Conservation (phyloP, 306 rosid species). For the Begonia peltatifolia region DNA sequence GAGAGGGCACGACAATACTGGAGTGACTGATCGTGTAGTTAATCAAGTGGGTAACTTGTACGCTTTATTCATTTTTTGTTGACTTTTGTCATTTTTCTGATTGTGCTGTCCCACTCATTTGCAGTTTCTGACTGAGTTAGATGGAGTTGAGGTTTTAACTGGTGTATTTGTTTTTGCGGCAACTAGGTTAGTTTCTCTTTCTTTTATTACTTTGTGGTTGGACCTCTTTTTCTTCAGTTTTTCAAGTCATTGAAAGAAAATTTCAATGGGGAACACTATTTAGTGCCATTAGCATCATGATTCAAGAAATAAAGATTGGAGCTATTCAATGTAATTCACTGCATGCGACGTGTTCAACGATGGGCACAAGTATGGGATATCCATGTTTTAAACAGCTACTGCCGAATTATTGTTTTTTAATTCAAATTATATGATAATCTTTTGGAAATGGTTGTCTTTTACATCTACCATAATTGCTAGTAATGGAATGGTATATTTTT, state of each 20-base stretch:
- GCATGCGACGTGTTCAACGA: neutral
- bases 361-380: too few species aligned
- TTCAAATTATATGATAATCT: too few species aligned
- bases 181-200: slow-evolving; percentile 63
- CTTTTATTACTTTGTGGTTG: neutral
- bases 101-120: slow-evolving; percentile 18
- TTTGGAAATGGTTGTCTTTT: too few species aligned
- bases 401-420: too few species aligned
- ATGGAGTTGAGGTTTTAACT: slow-evolving; percentile 84
- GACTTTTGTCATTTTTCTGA: slow-evolving; percentile 11
- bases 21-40: slow-evolving; percentile 96
- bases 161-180: slow-evolving; percentile 99
- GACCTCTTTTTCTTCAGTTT: neutral
- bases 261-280: too few species aligned
- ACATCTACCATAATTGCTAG: too few species aligned
- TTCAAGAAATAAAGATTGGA: neutral
- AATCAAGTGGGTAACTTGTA: slow-evolving; percentile 53
- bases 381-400: too few species aligned
- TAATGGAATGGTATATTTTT: too few species aligned
- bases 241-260: too few species aligned
- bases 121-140: slow-evolving; percentile 93
- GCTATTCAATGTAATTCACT: neutral
- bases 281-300: too few species aligned
- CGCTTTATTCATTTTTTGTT: slow-evolving; percentile 6
- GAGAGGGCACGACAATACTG: slow-evolving; percentile 98